These are phyloP conservation scores for Eremochloa ophiuroides DNA, from an alignment of 176 grass and related monocot species.

Conservation along the genomic window DNA sequence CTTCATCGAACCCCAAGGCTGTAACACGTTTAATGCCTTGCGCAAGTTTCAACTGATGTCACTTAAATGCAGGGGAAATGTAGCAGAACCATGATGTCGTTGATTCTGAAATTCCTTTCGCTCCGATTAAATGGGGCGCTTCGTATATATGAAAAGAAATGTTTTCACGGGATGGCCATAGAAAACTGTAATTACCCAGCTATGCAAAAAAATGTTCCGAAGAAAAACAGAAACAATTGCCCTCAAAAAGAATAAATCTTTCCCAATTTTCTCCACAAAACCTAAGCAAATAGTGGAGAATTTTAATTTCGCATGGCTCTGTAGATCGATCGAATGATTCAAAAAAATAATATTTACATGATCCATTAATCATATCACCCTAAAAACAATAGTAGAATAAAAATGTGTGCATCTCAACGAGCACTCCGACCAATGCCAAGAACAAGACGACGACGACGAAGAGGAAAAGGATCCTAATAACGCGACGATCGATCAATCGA, in stretches of 20 bases:
- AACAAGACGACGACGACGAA: neutral
- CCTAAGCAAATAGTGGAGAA: neutral
- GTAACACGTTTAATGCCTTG: neutral
- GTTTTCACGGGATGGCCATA: neutral
- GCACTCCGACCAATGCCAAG: neutral
- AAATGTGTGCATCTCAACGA: neutral
- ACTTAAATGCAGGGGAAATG: neutral
- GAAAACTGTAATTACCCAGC: neutral
- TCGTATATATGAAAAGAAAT: neutral
- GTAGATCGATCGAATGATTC: neutral
- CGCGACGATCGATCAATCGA: neutral
- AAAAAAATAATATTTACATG: constrained; percentile 16
- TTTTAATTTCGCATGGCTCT: neutral
- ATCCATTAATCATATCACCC: neutral
- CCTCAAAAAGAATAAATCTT: neutral
- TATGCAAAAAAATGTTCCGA: neutral
- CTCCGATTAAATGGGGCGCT: neutral
- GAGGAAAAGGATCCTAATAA: neutral
- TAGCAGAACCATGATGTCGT: neutral
- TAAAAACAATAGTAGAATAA: neutral
- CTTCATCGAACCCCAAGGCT: neutral
- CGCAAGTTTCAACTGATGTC: neutral
- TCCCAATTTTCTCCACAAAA: neutral
- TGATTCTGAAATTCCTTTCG: neutral
- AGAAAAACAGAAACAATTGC: neutral